These are phyloP conservation scores for Prosopis cineraria DNA, from an alignment of 306 rosid genomes.

Conservation along the genomic window DNA sequence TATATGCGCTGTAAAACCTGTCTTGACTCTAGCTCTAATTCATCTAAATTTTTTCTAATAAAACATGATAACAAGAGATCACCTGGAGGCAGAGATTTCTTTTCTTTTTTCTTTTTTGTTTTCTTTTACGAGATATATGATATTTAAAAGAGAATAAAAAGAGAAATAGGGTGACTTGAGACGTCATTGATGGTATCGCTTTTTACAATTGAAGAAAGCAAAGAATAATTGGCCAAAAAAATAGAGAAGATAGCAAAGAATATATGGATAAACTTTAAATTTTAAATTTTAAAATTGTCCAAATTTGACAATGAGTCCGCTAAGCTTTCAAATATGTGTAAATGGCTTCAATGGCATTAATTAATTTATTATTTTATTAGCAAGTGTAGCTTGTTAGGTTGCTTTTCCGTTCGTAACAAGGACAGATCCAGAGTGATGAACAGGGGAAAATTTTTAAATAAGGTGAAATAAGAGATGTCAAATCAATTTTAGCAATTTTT, in stretches of 20 bases:
- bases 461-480: too few species aligned
- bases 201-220: slow-evolving; percentile 44
- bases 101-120: too few species aligned
- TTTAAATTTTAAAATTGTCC: not conserved
- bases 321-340: not conserved
- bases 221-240: too few species aligned
- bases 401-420: too few species aligned
- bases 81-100: too few species aligned
- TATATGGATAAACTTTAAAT: not conserved
- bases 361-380: not conserved
- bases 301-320: not conserved
- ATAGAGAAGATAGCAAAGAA: slow-evolving; percentile 42
- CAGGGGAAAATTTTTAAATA: too few species aligned
- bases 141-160: not conserved
- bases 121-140: not conserved
- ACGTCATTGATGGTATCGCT: not conserved
- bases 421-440: too few species aligned
- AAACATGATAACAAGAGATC: too few species aligned
- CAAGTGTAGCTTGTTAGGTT: too few species aligned
- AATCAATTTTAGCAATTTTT: too few species aligned
- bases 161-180: not conserved
- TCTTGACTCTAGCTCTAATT: not conserved
- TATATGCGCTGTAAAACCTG: not conserved
- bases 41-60: not conserved
- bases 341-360: not conserved